Percentiles rank a stretch among this genome's conserved stretches.
Conservation (phyloP, 148 eudicot species). For the Simmondsia chinensis region DNA sequence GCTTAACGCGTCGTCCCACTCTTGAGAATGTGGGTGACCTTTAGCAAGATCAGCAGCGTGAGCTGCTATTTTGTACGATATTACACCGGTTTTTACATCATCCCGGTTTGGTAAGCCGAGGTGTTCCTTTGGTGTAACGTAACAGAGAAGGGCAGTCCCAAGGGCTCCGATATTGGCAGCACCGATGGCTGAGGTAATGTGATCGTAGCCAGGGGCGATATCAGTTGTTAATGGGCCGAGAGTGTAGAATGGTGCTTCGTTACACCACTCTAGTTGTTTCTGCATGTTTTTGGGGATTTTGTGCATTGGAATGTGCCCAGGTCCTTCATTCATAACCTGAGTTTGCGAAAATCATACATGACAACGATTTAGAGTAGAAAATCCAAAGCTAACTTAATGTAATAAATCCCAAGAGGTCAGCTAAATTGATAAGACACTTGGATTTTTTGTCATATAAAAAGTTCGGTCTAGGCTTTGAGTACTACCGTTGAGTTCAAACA, state of each 20-base stretch:
- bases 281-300: constrained; percentile 99
- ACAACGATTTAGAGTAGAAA: too few species aligned
- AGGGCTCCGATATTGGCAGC: constrained; percentile 98
- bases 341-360: constrained; percentile 3
- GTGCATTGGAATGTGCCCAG: constrained; percentile 95
- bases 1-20: constrained; percentile 96
- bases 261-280: constrained; percentile 97
- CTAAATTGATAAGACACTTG: too few species aligned
- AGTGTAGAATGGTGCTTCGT: constrained; percentile 97
- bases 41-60: constrained; percentile 98
- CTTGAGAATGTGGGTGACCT: constrained; percentile 80
- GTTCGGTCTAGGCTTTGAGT: too few species aligned
- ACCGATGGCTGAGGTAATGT: constrained; percentile 97
- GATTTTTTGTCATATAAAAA: too few species aligned
- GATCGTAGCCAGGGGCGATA: constrained; percentile 97
- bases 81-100: constrained; percentile 92
- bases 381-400: too few species aligned
- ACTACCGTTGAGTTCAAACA: too few species aligned
- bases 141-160: constrained; percentile 95
- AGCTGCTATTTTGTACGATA: constrained; percentile 94
- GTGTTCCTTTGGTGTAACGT: constrained; percentile 99
- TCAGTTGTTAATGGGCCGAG: constrained; percentile 96
- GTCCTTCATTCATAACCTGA: constrained; percentile 99
- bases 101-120: constrained; percentile 93
- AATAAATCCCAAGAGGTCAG: too few species aligned